A percentile compares a stretch with the other conserved stretches of the same genome.
Evolutionary conservation across 1,284 basidiomycete species (phyloP).

Genomic region (Ustilago bromivora): DNA sequence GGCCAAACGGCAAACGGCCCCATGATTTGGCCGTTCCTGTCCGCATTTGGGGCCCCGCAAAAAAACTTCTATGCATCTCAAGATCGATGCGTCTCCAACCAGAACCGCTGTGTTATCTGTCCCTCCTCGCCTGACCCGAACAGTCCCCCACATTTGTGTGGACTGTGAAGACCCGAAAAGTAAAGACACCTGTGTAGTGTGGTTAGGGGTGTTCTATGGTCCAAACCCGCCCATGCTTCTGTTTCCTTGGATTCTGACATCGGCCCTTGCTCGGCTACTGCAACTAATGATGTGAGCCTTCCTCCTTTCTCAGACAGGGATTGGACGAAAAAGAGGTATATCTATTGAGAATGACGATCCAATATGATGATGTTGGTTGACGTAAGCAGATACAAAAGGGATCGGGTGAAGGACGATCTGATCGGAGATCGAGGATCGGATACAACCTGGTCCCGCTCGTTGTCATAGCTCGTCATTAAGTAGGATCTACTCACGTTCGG

Average conservation of each 20-base stretch:
- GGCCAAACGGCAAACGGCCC: not conserved
- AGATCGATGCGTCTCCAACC: not conserved
- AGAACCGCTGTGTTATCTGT: not conserved
- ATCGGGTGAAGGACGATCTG: too few species aligned
- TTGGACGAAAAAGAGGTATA: not conserved
- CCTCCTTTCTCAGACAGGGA: not conserved
- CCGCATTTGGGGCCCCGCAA: slow-evolving; percentile 6
- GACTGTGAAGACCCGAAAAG: not conserved
- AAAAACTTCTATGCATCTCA: not conserved
- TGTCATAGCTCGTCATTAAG: too few species aligned
- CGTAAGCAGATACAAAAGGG: too few species aligned
- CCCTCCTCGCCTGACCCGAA: not conserved
- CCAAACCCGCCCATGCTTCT: slow-evolving; percentile 1
- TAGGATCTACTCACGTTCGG: too few species aligned
- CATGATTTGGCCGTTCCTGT: not conserved
- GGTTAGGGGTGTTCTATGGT: not conserved
- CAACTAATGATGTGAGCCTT: not conserved
- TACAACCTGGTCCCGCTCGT: too few species aligned
- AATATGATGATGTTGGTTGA: too few species aligned
- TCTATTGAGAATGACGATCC: too few species aligned
- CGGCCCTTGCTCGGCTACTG: slow-evolving; percentile 6
- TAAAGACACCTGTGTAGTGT: not conserved
- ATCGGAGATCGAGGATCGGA: too few species aligned
- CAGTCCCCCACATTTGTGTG: not conserved
- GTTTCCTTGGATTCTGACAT: not conserved